Conservation (phyloP, 768 basidiomycete species). For the Russula sp. region DNA sequence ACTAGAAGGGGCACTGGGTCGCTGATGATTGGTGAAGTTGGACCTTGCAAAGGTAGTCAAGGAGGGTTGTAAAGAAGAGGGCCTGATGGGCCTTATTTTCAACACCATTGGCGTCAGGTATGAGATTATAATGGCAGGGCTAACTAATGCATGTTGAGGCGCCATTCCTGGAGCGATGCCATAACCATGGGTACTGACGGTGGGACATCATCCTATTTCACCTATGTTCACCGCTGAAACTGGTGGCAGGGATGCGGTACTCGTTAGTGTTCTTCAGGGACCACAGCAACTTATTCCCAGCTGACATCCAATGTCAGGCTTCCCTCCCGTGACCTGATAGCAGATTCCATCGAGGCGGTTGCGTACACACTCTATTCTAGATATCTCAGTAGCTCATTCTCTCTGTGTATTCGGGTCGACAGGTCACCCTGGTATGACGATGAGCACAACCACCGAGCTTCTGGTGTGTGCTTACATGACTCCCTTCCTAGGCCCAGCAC, state of each 20-base stretch:
- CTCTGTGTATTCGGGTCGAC: not conserved
- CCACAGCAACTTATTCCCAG: not conserved
- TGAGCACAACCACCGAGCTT: not conserved
- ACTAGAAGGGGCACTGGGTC: not conserved
- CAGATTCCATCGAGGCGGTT: conserved; percentile 83
- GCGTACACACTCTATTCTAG: conserved; percentile 22
- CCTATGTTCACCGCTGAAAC: conserved; percentile 1
- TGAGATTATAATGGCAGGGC: not conserved
- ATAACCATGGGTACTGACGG: conserved; percentile 90
- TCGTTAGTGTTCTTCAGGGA: conserved; percentile 46
- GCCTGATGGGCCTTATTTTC: conserved; percentile 74
- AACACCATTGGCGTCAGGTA: conserved; percentile 84
- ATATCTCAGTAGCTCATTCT: not conserved
- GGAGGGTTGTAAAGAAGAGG: conserved; percentile 75
- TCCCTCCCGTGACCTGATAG: conserved; percentile 84
- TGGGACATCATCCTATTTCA: conserved; percentile 30
- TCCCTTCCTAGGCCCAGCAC: conserved; percentile 59
- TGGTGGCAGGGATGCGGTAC: conserved; percentile 71
- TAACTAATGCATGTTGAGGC: not conserved
- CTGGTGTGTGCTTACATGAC: not conserved
- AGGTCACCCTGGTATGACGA: conserved; percentile 50
- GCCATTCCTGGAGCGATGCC: conserved; percentile 49
- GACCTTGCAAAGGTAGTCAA: conserved; percentile 77
- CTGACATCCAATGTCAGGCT: conserved; percentile 40
- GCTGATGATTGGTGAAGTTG: conserved; percentile 40